Base-by-base conservation (phyloP, 2,329 filamentous ascomycete genomes). In the Botrytis elliptica region DNA sequence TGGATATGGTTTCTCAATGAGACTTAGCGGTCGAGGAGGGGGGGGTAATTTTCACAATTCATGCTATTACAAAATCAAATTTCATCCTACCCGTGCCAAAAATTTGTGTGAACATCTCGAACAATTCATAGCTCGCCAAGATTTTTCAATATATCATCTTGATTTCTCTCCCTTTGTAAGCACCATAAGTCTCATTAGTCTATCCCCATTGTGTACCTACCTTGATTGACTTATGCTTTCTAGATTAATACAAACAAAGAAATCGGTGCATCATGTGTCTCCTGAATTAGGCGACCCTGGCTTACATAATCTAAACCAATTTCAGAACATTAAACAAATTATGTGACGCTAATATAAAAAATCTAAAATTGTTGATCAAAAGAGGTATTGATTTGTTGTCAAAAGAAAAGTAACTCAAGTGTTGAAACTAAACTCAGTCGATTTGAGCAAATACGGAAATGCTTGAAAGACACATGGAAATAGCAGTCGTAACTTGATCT, bases 181-280 rank as follows among this genome's bases (percentile, higher is more conserved):
- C 25, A 52, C 12, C 1, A 10, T 7, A 0, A 2, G 25, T 14
- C 25, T 16, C 4, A 29, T 2, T 1, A 55, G 12, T 14, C 25
- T 55, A 55, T 3, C 25, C n/a, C 0, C 4, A 14, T 0, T 0
- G 1, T 14, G 2, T 29, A 12, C 25, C 1, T 2, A n/a, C 25
- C n/a, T 16, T 55, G 14, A 55, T 6, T 29, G 25, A n/a, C 25
- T 2, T 4, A 16, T n/a, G 25, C 4, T 16, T 29, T n/a, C 25
- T 16, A 7, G 12, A 5, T 1, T 55, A 55, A 29, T 55, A 6
- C 25, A 16, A 6, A 55, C 25, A 2, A 55, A n/a, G 46, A n/a
- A 1, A n/a, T n/a, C 49, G 25, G 5, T 25, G 46, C 22, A 52
- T 9, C 0, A 5, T n/a, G 25, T 55, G 25, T 55, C 49, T 55